Percentiles rank a stretch among this genome's conserved stretches.
Evolutionary conservation across 768 basidiomycete genomes (phyloP).

Genomic region (Lactarius indigo): DNA sequence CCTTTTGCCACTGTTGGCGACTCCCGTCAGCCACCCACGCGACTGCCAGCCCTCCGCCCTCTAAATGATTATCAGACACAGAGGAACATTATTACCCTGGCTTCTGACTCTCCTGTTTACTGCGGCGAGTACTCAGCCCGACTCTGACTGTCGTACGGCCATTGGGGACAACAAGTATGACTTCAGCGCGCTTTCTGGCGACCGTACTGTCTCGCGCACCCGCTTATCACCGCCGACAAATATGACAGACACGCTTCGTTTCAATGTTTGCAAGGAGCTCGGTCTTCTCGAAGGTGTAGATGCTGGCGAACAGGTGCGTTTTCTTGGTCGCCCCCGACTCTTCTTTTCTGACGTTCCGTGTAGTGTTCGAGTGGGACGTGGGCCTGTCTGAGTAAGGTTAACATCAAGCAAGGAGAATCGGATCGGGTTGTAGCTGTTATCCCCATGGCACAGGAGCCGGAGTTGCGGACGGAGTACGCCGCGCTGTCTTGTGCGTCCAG

Average conservation of each 20-base stretch:
- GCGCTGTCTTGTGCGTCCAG: constrained; percentile 39
- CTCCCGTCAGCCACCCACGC: constrained; percentile 12
- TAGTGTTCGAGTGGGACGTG: constrained; percentile 69
- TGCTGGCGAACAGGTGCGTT: constrained; percentile 65
- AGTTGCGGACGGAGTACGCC: constrained; percentile 31
- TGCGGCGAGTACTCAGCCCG: constrained; percentile 18
- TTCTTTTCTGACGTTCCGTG: neutral
- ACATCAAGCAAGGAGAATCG: constrained; percentile 48
- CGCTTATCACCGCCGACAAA: constrained; percentile 62
- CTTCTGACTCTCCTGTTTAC: constrained; percentile 15
- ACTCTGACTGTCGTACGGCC: constrained; percentile 46
- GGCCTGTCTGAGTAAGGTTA: constrained; percentile 69
- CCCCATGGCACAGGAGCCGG: constrained; percentile 52
- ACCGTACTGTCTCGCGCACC: constrained; percentile 47
- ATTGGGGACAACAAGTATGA: constrained; percentile 51
- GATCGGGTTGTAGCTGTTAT: constrained; percentile 74
- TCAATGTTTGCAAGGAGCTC: constrained; percentile 68
- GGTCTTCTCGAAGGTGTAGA: constrained; percentile 42
- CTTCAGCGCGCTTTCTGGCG: constrained; percentile 51
- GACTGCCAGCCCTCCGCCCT: constrained; percentile 5
- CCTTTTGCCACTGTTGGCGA: constrained; percentile 1
- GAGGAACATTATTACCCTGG: constrained; percentile 10
- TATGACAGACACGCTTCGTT: constrained; percentile 54
- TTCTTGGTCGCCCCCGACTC: neutral
- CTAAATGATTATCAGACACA: constrained; percentile 13